Percentiles rank a stretch among this genome's conserved stretches.
Evolutionary conservation across 495 filamentous ascomycete species (phyloP).

Genomic region (Annulohypoxylon nitens): DNA sequence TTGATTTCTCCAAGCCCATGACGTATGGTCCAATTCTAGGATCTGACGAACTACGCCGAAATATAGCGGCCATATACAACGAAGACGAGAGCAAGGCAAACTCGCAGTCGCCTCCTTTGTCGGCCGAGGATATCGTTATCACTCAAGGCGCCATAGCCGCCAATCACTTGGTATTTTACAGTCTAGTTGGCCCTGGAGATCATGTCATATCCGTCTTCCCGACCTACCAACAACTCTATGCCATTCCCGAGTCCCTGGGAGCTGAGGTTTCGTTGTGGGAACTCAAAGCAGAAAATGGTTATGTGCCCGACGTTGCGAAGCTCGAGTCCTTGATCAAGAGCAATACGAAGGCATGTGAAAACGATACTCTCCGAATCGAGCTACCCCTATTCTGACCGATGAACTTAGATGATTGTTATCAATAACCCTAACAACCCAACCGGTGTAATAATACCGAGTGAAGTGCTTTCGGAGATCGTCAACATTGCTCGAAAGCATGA

Average conservation of each 20-base stretch:
- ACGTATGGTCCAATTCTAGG: constrained; percentile 81
- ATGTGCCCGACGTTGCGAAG: constrained; percentile 75
- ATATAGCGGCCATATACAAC: constrained; percentile 75
- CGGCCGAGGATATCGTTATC: constrained; percentile 77
- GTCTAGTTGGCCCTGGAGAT: constrained; percentile 80
- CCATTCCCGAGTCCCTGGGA: constrained; percentile 79
- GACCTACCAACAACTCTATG: constrained; percentile 90
- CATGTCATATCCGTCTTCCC: constrained; percentile 93
- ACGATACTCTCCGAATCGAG: neutral
- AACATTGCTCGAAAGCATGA: constrained; percentile 71
- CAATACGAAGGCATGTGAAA: constrained; percentile 74
- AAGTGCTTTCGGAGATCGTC: constrained; percentile 71
- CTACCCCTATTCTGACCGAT: constrained; percentile 2
- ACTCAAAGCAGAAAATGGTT: constrained; percentile 72
- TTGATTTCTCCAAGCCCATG: constrained; percentile 65
- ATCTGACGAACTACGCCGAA: constrained; percentile 70
- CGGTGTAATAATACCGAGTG: constrained; percentile 75
- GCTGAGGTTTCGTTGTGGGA: constrained; percentile 87
- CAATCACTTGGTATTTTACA: constrained; percentile 83
- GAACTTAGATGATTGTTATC: constrained; percentile 58
- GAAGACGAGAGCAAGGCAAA: constrained; percentile 59
- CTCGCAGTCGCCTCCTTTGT: constrained; percentile 45
- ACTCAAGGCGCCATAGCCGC: constrained; percentile 87
- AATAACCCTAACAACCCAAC: constrained; percentile 95
- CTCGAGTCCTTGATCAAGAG: constrained; percentile 74